Percentiles rank a stretch among this genome's conserved stretches.
phyloP scores from a whole-genome alignment of 176 grass and related monocot genomes.

The Triticum monococcum region DNA sequence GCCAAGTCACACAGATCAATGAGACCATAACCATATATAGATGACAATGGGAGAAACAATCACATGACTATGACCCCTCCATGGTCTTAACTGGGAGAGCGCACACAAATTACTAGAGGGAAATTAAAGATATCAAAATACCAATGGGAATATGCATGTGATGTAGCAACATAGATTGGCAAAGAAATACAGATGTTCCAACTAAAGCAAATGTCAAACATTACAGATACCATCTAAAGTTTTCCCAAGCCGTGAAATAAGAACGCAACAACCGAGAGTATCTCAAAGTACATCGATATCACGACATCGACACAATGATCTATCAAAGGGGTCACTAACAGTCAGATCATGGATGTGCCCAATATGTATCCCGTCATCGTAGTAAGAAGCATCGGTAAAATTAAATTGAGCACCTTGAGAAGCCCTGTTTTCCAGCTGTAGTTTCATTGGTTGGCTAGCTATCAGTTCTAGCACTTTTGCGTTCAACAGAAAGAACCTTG shows the following conservation, averaged over 20 bases:
- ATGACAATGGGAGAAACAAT: background rate
- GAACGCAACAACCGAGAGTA: too few relatives aligned
- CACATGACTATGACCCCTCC: background rate
- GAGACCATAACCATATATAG: background rate
- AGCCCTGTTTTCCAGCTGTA: background rate
- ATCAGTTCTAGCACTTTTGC: background rate
- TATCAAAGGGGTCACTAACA: background rate
- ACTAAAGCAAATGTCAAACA: background rate
- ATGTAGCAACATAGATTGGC: background rate
- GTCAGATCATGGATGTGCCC: background rate
- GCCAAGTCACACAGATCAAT: background rate
- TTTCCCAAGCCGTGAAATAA: background rate
- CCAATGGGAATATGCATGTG: background rate
- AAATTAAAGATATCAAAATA: background rate
- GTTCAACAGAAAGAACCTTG: background rate
- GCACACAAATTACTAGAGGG: background rate
- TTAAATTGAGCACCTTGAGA: background rate
- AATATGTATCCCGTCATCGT: background rate
- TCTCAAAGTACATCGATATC: background rate
- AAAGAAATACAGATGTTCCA: background rate
- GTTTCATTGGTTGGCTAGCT: background rate
- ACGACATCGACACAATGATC: background rate
- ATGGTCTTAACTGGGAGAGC: background rate
- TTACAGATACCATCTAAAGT: background rate
- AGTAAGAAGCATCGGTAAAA: background rate